phyloP scores from a whole-genome alignment of 805 yeast species.

The Wickerhamiella domercqiae region DNA sequence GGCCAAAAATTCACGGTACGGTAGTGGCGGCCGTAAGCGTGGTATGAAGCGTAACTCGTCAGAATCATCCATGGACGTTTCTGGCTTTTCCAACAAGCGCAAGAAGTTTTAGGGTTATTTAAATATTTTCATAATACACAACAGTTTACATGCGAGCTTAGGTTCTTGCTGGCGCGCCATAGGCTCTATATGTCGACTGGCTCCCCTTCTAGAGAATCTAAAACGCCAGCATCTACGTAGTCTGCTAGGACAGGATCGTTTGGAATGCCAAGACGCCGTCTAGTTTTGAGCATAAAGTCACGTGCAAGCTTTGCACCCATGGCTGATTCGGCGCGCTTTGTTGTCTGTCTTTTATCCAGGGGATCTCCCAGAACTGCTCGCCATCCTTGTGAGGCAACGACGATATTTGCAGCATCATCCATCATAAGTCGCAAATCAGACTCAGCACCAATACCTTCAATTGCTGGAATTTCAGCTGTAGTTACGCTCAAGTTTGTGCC shows the following conservation, averaged over 20 bases:
- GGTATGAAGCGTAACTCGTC: constrained; percentile 60
- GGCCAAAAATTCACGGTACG: constrained; percentile 61
- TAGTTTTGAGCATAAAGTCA: constrained; percentile 77
- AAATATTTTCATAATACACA: background rate
- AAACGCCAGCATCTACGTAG: constrained; percentile 50
- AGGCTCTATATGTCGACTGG: no score
- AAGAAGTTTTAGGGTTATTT: constrained; percentile 9
- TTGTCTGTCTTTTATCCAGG: constrained; percentile 43
- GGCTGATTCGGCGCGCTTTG: constrained; percentile 58
- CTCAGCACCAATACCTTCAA: constrained; percentile 81
- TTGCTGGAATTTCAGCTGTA: constrained; percentile 61
- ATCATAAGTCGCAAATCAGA: constrained; percentile 52
- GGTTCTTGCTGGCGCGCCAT: background rate
- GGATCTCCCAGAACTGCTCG: constrained; percentile 83
- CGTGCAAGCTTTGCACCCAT: constrained; percentile 56
- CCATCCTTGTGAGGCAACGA: constrained; percentile 74
- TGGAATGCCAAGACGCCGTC: constrained; percentile 72
- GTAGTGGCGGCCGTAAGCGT: constrained; percentile 66
- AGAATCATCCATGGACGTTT: constrained; percentile 50
- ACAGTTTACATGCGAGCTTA: background rate
- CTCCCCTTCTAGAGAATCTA: constrained; percentile 32
- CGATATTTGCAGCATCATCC: constrained; percentile 30
- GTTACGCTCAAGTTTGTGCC: constrained; percentile 58
- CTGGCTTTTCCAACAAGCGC: constrained; percentile 40
- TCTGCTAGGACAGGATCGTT: constrained; percentile 54